These are phyloP conservation scores for Beauveria scarabaeidicola DNA, from an alignment of 2,329 filamentous ascomycete species.

Conservation along the genomic window DNA sequence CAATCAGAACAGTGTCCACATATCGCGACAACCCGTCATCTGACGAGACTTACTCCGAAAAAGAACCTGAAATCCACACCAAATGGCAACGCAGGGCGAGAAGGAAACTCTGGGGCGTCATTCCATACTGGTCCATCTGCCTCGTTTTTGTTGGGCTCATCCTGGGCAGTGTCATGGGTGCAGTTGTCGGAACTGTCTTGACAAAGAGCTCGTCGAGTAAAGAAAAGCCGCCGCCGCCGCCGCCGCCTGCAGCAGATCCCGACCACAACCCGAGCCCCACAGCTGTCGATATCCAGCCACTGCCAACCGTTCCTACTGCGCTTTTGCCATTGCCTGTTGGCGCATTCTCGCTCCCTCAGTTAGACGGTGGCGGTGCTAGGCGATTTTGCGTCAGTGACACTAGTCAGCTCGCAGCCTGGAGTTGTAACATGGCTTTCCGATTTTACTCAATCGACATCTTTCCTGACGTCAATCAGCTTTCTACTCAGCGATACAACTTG, in stretches of 20 bases:
- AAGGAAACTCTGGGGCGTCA: conserved; percentile 47
- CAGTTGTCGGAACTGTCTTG: conserved; percentile 44
- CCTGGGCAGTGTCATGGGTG: conserved; percentile 47
- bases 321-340: conserved; percentile 48
- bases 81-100: conserved; percentile 48
- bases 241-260: conserved; percentile 10
- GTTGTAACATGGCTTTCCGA: conserved; percentile 45
- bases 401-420: conserved; percentile 51
- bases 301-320: conserved; percentile 40
- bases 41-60: conserved; percentile 37
- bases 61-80: conserved; percentile 28
- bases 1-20: conserved; percentile 40
- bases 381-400: conserved; percentile 50
- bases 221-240: not conserved
- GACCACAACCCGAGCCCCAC: conserved; percentile 28
- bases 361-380: conserved; percentile 40
- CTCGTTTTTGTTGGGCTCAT: conserved; percentile 40
- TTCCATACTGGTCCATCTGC: conserved; percentile 54
- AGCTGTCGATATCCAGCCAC: conserved; percentile 39
- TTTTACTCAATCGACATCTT: conserved; percentile 36
- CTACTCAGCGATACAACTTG: conserved; percentile 32
- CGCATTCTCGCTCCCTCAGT: conserved; percentile 45
- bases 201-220: conserved; percentile 13
- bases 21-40: conserved; percentile 43
- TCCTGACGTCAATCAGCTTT: conserved; percentile 18